Evolutionary conservation across 2,329 filamentous ascomycete species (phyloP), one percentile per base, ranked within the genome.

Genomic region (Cladosporium sp.): DNA sequence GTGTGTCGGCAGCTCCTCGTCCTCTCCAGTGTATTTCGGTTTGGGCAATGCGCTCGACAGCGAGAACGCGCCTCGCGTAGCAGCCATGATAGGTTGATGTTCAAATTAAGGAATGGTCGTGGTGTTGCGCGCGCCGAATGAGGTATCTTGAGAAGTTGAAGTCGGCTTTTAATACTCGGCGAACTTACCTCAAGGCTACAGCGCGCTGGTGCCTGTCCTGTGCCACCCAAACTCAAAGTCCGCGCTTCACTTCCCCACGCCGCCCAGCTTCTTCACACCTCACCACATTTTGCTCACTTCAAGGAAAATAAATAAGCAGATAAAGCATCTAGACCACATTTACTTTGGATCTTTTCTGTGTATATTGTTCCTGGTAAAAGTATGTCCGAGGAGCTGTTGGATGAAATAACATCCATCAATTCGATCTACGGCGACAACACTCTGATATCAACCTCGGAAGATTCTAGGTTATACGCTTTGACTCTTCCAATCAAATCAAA

Each of bases 21-120:
- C 85, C 66, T 95, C 89, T 60, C 88, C 90, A 4, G 85, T 89
- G 66, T 96, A 95, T 72, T 88, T 92, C 13, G 92, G 91, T 68
- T 91, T 91, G 3, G 92, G 92, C 38, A 97, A 78, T 51, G 88
- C 84, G 65, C 84, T 83, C 56, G 89, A 83, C 38, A 97, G 79
- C 52, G 89, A 88, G 53, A 57, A 48, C 6, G 45, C 45, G 45
- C 45, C 20, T 8, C 45, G 27, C 3, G 45, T 41, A 8, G 45
- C 13, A 7, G 45, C 45, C 45, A 48, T 48, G 9, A 34, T 27
- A n/a, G 37, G 17, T 8, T 8, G n/a, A 18, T 41, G 17, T 24
- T 9, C 4, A 27, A 27, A 27, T 24, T n/a, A 27, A 27, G n/a
- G 34, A 18, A 48, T 12, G 30, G 17, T 22, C 7, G 15, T 11